These are phyloP conservation scores for Vigna unguiculata DNA, from an alignment of 306 rosid species.

Conservation along the genomic window DNA sequence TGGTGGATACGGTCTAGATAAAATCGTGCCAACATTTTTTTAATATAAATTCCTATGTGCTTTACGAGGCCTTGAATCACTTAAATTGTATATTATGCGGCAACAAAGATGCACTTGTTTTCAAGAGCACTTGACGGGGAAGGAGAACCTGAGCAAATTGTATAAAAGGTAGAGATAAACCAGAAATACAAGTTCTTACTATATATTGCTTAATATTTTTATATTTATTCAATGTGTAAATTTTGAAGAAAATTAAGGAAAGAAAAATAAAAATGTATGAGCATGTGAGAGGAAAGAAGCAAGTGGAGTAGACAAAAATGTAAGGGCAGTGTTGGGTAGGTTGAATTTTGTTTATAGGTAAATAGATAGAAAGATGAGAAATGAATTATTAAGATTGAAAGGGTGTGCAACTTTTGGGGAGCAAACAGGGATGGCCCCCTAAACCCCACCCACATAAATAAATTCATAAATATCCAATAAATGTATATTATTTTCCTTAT, in stretches of 20 bases:
- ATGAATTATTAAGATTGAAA: slow-evolving; percentile 61
- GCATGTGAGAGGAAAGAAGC: background rate
- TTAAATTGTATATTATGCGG: background rate
- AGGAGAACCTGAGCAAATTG: background rate
- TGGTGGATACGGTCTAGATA: background rate
- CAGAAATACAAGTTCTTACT: background rate
- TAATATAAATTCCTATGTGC: background rate
- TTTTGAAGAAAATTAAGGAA: no score
- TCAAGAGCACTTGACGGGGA: background rate
- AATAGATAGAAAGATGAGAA: slow-evolving; percentile 24
- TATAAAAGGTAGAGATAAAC: background rate
- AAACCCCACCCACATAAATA: slow-evolving; percentile 57
- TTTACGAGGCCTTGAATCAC: background rate
- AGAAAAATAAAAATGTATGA: background rate
- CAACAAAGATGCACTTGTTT: background rate
- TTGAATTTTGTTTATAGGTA: background rate
- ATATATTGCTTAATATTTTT: no score
- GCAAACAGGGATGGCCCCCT: slow-evolving; percentile 79
- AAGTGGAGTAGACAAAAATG: slow-evolving; percentile 1
- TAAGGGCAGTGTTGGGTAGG: slow-evolving; percentile 26
- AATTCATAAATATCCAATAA: slow-evolving; percentile 50
- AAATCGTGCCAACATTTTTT: background rate
- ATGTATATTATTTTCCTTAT: slow-evolving; percentile 30
- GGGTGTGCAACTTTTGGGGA: slow-evolving; percentile 93
- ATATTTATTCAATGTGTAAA: no score